Evolutionary conservation across 306 rosid species (phyloP).

Genomic region (Phaseolus lunatus): DNA sequence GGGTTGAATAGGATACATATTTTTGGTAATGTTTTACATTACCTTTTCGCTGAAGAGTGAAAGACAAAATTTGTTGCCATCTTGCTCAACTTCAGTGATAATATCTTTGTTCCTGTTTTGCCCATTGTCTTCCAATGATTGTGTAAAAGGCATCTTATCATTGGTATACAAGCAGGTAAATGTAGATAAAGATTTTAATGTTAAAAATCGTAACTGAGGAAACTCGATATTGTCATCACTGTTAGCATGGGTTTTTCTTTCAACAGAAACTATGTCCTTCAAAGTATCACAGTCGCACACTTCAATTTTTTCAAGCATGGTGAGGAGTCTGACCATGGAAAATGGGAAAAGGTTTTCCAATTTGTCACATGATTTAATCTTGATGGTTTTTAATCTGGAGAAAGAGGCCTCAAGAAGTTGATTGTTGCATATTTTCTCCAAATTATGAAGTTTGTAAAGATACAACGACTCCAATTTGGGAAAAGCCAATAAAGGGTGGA

Average conservation of each 20-base stretch:
- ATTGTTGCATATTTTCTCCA: slow-evolving; percentile 39
- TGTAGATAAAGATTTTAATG: not conserved
- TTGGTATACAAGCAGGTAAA: not conserved
- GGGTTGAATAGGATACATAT: not conserved
- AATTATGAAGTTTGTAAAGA: slow-evolving; percentile 26
- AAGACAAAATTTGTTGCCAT: not conserved
- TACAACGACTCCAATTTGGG: slow-evolving; percentile 38
- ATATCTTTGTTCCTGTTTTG: not conserved
- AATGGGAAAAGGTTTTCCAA: slow-evolving; percentile 40
- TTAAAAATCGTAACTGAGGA: not conserved
- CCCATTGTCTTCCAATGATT: not conserved
- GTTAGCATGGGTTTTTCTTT: not conserved
- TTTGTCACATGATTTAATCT: slow-evolving; percentile 7
- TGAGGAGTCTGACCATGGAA: slow-evolving; percentile 20
- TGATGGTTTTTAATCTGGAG: slow-evolving; percentile 33
- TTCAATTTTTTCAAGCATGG: slow-evolving; percentile 44
- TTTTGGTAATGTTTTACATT: not conserved
- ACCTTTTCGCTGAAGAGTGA: slow-evolving; percentile 32
- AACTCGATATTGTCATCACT: not conserved
- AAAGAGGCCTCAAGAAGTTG: slow-evolving; percentile 36
- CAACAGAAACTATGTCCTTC: slow-evolving; percentile 31
- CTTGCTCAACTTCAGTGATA: not conserved
- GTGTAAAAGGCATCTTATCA: not conserved
- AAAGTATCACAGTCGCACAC: slow-evolving; percentile 31
- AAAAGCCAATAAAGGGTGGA: not conserved